Percentiles rank a stretch among this genome's conserved stretches.
Conservation (phyloP, 768 basidiomycete genomes). For the Boletus rubroflammeus region DNA sequence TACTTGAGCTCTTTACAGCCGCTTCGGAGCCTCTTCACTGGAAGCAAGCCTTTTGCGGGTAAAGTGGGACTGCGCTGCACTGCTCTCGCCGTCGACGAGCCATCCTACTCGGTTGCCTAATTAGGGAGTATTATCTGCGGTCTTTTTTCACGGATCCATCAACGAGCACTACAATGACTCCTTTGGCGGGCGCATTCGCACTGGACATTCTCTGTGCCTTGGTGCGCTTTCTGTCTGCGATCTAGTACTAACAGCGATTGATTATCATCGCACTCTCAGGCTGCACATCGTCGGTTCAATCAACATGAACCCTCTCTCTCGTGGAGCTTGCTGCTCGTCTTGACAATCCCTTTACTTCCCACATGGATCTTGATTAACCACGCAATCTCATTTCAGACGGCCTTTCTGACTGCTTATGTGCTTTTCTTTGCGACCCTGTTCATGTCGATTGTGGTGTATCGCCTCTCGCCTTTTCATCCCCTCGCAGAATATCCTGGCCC, state of each 20-base stretch:
- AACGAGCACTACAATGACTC: constrained; percentile 2
- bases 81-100: not conserved
- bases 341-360: constrained; percentile 12
- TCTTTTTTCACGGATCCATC: too few relatives aligned
- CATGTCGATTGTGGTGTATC: constrained; percentile 32
- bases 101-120: constrained; percentile 8
- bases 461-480: constrained; percentile 38
- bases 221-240: constrained; percentile 2
- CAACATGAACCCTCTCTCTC: constrained; percentile 16
- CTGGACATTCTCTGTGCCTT: constrained; percentile 19
- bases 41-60: not conserved
- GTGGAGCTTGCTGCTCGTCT: constrained; percentile 9
- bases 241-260: not conserved
- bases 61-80: not conserved
- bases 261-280: constrained; percentile 1
- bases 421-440: constrained; percentile 20
- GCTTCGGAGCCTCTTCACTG: not conserved
- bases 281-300: constrained; percentile 17
- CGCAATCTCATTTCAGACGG: not conserved
- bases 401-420: constrained; percentile 13
- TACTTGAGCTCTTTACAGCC: too few relatives aligned
- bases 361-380: constrained; percentile 10
- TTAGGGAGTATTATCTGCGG: not conserved
- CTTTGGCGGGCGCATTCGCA: not conserved
- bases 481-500: constrained; percentile 39